Conservation (phyloP, 2,329 filamentous ascomycete species). For the Huntiella moniliformis region DNA sequence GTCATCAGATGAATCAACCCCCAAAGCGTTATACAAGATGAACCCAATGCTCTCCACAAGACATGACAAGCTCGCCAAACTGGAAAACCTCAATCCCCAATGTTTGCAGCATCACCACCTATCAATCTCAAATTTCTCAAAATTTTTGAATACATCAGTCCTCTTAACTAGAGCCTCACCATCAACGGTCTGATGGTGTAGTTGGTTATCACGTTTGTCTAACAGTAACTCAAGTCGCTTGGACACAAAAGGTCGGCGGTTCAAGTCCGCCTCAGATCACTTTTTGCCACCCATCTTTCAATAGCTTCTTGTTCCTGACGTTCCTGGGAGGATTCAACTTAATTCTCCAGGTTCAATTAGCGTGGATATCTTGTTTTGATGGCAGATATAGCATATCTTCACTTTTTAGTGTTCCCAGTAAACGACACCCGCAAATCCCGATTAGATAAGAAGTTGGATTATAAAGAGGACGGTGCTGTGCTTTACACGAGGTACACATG, state of each 20-base stretch:
- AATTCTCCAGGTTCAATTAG: neutral
- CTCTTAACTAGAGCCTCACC: neutral
- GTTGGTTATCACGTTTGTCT: conserved; percentile 3
- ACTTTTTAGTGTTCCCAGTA: neutral
- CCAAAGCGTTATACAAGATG: neutral
- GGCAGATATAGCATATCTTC: neutral
- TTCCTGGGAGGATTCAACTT: too few species aligned
- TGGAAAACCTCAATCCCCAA: neutral
- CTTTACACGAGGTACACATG: too few species aligned
- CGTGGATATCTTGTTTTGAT: neutral
- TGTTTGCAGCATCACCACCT: neutral
- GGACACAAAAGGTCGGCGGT: conserved; percentile 3
- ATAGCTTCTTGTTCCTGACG: neutral
- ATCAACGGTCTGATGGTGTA: conserved; percentile 2
- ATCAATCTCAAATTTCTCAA: neutral
- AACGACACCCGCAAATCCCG: neutral
- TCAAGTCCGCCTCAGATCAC: conserved; percentile 3
- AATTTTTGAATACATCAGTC: neutral
- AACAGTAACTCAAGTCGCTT: neutral
- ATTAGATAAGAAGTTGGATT: neutral
- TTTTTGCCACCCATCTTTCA: neutral
- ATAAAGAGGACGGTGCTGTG: too few species aligned
- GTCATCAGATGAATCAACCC: neutral
- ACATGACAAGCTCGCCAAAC: neutral
- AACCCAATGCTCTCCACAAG: neutral